Base-by-base conservation (phyloP, 352 stramenopile genomes). In the Phytopythium vexans region DNA sequence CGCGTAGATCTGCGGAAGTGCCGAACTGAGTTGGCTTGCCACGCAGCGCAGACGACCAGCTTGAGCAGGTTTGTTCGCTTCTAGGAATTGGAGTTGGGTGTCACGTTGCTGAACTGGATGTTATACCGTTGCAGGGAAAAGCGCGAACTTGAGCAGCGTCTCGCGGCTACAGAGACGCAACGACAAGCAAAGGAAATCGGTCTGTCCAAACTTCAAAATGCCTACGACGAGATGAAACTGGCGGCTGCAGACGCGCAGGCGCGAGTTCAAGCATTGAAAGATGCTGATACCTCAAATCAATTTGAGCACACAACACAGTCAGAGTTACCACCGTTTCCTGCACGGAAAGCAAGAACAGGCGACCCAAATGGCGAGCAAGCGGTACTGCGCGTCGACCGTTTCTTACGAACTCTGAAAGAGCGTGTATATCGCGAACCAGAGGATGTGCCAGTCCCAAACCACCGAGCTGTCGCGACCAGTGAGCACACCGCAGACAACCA, bases 11-110 rank as follows among this genome's bases (percentile, higher is more conserved):
- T 86, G 34, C 61, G 77, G 3, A 74, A 71, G n/a, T 82, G 67
- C 14, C 68, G 75, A 16, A 72, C 52, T 16, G 77, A 89, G 38
- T 55, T 89, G 21, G 65, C 70, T 1, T 89, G 74, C 44, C 67
- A 85, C 36, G 43, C 80, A 15, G 74, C 77, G 2, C 65, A 68
- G 7, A 60, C 66, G 3, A 73, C 74, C 0, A 66, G 54, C 27
- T 65, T 86, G 42, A 68, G 80, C 49, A 70, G 77, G 77, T 88
- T 62, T 27, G 21, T 27, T 27, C 21, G 1, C 21, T 27, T 27
- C 21, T 27, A 27, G 21, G 21, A 27, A 27, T 27, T 27, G 21
- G 21, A 27, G 21, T 27, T 27, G 21, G 21, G 21, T 27, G 21
- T 27, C 21, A 27, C 21, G 21, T 27, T 27, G 21, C 21, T 27